phyloP scores from a whole-genome alignment of 768 basidiomycete species.

The Sporobolomyces phaffii region DNA sequence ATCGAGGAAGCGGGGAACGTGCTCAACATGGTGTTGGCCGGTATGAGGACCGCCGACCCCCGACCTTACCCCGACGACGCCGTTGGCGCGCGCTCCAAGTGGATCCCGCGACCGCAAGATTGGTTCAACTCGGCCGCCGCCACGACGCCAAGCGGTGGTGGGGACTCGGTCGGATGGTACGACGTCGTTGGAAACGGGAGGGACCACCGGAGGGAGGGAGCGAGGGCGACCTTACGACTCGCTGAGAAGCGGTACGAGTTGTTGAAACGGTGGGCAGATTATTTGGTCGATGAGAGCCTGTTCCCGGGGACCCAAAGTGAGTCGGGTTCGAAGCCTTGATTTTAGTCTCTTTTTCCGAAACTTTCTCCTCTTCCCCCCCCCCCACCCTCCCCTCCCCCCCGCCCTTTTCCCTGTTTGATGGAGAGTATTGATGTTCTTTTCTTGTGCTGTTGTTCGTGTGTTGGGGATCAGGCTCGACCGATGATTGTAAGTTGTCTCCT shows the following conservation, averaged over 20 bases:
- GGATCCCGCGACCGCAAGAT: background rate
- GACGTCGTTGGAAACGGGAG: constrained; percentile 10
- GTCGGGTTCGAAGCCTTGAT: background rate
- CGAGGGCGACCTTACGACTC: constrained; percentile 15
- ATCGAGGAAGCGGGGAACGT: constrained; percentile 35
- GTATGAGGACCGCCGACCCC: constrained; percentile 11
- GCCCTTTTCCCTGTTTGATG: too few species aligned
- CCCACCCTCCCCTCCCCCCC: background rate
- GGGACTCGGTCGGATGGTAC: constrained; percentile 10
- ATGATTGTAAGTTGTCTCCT: constrained; percentile 17
- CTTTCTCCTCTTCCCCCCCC: background rate
- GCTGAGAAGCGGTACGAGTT: constrained; percentile 14
- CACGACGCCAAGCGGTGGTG: too few species aligned
- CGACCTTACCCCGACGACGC: background rate
- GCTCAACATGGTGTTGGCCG: constrained; percentile 20
- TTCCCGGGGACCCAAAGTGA: constrained; percentile 23
- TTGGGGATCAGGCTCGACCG: constrained; percentile 17
- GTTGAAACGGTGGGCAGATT: constrained; percentile 21
- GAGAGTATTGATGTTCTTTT: too few species aligned
- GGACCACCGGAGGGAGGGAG: constrained; percentile 22
- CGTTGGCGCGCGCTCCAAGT: background rate
- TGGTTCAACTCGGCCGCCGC: background rate
- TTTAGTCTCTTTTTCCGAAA: background rate
- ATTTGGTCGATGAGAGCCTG: constrained; percentile 20
- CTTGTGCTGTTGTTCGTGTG: too few species aligned